These are phyloP conservation scores for Thielaviopsis euricoi DNA, from an alignment of 2,329 filamentous ascomycete species.

Conservation along the genomic window DNA sequence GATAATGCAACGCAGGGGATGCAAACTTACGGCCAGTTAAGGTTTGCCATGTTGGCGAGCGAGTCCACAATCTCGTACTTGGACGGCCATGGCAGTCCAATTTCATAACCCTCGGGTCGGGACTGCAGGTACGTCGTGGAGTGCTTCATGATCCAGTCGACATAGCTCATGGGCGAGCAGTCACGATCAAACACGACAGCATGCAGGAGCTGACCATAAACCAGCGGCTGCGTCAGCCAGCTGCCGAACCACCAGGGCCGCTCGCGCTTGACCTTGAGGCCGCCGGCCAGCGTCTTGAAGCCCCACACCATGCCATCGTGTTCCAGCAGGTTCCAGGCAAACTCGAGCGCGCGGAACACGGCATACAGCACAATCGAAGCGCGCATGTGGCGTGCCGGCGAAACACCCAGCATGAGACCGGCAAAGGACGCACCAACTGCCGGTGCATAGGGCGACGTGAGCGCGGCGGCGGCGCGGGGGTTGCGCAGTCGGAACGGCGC, in stretches of 20 bases:
- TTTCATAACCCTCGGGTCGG: conserved; percentile 52
- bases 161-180: conserved; percentile 41
- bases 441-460: conserved; percentile 73
- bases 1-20: neutral
- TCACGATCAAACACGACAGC: conserved; percentile 64
- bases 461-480: conserved; percentile 51
- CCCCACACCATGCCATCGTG: conserved; percentile 54
- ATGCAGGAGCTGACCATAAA: conserved; percentile 61
- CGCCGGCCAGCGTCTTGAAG: conserved; percentile 20
- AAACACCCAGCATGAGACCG: conserved; percentile 66
- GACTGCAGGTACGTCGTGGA: conserved; percentile 66
- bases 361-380: conserved; percentile 69
- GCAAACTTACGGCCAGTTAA: conserved; percentile 64
- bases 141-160: conserved; percentile 46
- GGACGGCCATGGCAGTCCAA: conserved; percentile 54
- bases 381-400: conserved; percentile 47
- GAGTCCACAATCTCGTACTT: conserved; percentile 64
- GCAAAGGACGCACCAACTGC: conserved; percentile 82
- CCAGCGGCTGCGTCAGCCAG: conserved; percentile 64
- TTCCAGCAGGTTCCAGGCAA: conserved; percentile 69
- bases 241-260: conserved; percentile 72
- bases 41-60: conserved; percentile 61
- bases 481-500: conserved; percentile 70
- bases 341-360: conserved; percentile 68
- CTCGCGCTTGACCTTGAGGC: conserved; percentile 37